Evolutionary conservation across 2,329 filamentous ascomycete genomes (phyloP).

Genomic region (Colletotrichum horii): DNA sequence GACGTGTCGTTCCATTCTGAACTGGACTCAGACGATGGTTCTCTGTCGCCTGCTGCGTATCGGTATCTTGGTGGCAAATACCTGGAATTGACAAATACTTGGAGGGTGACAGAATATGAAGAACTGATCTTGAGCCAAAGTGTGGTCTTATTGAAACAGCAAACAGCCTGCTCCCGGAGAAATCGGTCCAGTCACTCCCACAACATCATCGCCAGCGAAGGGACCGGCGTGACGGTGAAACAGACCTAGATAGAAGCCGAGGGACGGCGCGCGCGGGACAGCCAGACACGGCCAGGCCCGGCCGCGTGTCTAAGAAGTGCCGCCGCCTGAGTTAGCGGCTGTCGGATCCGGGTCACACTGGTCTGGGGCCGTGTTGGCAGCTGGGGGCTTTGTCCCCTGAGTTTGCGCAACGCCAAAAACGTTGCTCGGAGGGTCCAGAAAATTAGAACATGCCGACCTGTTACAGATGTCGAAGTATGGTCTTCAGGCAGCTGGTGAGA

Average conservation of each 20-base stretch:
- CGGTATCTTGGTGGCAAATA: background rate
- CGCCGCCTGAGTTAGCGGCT: background rate
- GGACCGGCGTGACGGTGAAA: background rate
- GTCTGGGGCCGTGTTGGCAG: background rate
- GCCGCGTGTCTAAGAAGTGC: background rate
- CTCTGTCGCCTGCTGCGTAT: background rate
- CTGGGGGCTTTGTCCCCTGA: background rate
- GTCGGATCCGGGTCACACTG: background rate
- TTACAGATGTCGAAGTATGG: background rate
- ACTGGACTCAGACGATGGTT: background rate
- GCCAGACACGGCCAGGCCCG: background rate
- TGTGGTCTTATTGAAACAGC: background rate
- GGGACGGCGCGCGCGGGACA: background rate
- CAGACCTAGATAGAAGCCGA: background rate
- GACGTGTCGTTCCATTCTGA: background rate
- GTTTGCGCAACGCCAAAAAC: background rate
- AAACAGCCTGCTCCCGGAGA: background rate
- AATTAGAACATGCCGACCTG: background rate
- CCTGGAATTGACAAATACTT: background rate
- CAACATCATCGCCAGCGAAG: background rate
- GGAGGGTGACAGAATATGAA: background rate
- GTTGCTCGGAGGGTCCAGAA: background rate
- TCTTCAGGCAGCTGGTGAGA: background rate
- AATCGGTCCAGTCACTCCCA: background rate
- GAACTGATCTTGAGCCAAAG: background rate